These are phyloP conservation scores for Barnettozyma sucrosica DNA, from an alignment of 805 yeast species.

Conservation along the genomic window DNA sequence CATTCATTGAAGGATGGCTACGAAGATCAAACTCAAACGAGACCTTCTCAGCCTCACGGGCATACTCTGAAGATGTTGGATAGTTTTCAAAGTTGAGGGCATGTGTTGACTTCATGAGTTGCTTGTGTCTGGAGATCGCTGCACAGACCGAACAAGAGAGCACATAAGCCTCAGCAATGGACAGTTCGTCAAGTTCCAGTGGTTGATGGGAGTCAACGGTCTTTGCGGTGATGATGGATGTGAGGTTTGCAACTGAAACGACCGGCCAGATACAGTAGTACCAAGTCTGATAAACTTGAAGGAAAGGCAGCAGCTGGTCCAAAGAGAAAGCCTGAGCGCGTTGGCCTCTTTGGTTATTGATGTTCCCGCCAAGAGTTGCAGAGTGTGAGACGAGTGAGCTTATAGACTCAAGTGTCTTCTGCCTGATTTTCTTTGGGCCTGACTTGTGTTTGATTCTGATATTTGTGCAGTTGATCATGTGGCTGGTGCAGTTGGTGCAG, in stretches of 20 bases:
- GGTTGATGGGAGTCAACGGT: slow-evolving; percentile 7
- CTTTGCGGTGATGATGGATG: slow-evolving; percentile 13
- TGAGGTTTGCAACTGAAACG: slow-evolving; percentile 14
- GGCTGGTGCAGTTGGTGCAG: slow-evolving; percentile 22
- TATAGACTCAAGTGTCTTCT: slow-evolving; percentile 20
- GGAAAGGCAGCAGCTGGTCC: slow-evolving; percentile 18
- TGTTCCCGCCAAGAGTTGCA: not conserved
- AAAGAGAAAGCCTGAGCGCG: slow-evolving; percentile 10
- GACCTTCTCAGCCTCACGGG: slow-evolving; percentile 20
- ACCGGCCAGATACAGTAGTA: slow-evolving; percentile 26
- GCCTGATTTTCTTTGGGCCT: slow-evolving; percentile 22
- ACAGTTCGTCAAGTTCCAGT: slow-evolving; percentile 6
- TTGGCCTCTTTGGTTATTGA: not conserved
- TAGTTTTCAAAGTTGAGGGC: slow-evolving; percentile 15
- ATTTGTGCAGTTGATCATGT: slow-evolving; percentile 20
- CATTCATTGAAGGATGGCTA: slow-evolving; percentile 12
- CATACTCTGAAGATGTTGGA: slow-evolving; percentile 17
- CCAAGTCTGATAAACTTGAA: slow-evolving; percentile 24
- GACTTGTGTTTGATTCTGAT: slow-evolving; percentile 21
- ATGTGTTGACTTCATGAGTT: slow-evolving; percentile 19
- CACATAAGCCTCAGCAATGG: slow-evolving; percentile 17
- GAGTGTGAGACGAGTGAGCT: slow-evolving; percentile 5
- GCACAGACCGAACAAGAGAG: slow-evolving; percentile 23
- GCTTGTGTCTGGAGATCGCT: slow-evolving; percentile 18
- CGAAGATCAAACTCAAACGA: slow-evolving; percentile 16